These are phyloP conservation scores for Umbilicaria muhlenbergii DNA, from an alignment of 495 filamentous ascomycete genomes.

Conservation along the genomic window DNA sequence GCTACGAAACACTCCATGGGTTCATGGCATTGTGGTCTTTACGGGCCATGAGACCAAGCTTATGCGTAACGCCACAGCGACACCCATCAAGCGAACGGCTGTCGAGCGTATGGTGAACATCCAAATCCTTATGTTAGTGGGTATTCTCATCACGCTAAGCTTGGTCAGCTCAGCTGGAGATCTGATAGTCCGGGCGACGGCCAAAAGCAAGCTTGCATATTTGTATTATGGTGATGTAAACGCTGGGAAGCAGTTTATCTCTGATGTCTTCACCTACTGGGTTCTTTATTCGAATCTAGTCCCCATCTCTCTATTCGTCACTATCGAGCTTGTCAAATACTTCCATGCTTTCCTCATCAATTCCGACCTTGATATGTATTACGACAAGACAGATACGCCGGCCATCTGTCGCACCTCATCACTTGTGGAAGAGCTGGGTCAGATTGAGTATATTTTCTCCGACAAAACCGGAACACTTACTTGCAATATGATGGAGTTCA, in stretches of 20 bases:
- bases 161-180: constrained; percentile 85
- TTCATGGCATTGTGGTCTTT: constrained; percentile 93
- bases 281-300: constrained; percentile 96
- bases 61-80: constrained; percentile 96
- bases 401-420: constrained; percentile 92
- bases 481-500: constrained; percentile 98
- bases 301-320: constrained; percentile 95
- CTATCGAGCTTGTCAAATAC: constrained; percentile 95
- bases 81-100: constrained; percentile 92
- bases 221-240: constrained; percentile 46
- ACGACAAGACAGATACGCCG: constrained; percentile 87
- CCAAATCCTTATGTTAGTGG: constrained; percentile 79
- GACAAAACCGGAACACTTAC: constrained; percentile 99
- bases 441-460: constrained; percentile 97
- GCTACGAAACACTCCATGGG: constrained; percentile 92
- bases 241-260: constrained; percentile 68
- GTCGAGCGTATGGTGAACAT: constrained; percentile 88
- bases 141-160: constrained; percentile 69
- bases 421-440: constrained; percentile 91
- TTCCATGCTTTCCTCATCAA: constrained; percentile 95
- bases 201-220: constrained; percentile 46
- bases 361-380: constrained; percentile 95
- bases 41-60: constrained; percentile 98
- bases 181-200: constrained; percentile 54
- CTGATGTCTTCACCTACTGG: constrained; percentile 96